Evolutionary conservation across 2,329 filamentous ascomycete genomes (phyloP).

Genomic region (Sporothrix euskadiensis): DNA sequence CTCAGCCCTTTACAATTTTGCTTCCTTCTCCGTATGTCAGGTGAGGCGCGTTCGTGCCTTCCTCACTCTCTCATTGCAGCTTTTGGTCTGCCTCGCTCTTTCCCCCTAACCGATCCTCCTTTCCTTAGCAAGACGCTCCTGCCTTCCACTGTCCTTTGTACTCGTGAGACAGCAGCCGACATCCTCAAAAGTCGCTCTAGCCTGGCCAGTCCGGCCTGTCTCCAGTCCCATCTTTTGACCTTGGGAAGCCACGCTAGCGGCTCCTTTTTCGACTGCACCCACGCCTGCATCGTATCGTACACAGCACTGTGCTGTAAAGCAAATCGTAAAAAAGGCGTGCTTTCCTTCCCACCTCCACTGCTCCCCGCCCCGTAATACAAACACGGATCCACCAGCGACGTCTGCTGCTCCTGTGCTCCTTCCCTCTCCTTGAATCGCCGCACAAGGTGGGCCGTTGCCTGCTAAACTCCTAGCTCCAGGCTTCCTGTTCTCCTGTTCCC

Average conservation of each 20-base stretch:
- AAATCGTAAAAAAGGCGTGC: not conserved
- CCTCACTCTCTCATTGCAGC: not conserved
- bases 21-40: not conserved
- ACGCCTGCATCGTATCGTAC: too few species aligned
- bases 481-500: constrained; percentile 1
- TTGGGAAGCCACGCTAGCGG: constrained; percentile 23
- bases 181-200: constrained; percentile 23
- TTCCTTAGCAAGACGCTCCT: not conserved
- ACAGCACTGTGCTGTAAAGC: not conserved
- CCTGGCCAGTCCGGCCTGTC: not conserved
- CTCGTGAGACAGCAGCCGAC: constrained; percentile 12
- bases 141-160: constrained; percentile 15
- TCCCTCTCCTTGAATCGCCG: constrained; percentile 17
- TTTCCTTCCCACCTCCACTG: not conserved
- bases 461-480: not conserved
- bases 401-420: constrained; percentile 11
- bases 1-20: not conserved
- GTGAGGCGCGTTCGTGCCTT: not conserved
- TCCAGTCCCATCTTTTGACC: constrained; percentile 1
- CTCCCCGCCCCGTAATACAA: constrained; percentile 11
- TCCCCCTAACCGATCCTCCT: not conserved
- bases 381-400: constrained; percentile 20
- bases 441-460: constrained; percentile 14
- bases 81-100: not conserved
- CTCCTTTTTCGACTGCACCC: constrained; percentile 11